Percentiles rank a stretch among this genome's conserved stretches.
These are phyloP conservation scores for Rhynchospora breviuscula DNA, from an alignment of 176 grass and related monocot genomes.

Conservation along the genomic window DNA sequence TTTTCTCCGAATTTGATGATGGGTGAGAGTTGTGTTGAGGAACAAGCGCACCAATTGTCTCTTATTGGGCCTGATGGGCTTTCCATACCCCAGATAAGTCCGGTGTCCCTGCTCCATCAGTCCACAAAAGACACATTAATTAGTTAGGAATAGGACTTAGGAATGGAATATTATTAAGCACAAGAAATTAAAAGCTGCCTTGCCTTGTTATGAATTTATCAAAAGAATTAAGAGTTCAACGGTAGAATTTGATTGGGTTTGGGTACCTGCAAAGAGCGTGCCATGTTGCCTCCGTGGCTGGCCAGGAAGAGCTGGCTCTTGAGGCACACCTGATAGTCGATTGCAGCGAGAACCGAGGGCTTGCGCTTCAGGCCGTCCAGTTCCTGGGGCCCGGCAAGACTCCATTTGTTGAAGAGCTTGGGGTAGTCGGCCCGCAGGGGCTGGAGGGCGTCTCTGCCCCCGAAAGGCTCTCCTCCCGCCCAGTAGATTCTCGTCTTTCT, in stretches of 20 bases:
- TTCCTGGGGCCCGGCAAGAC: constrained; percentile 1
- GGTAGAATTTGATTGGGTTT: neutral
- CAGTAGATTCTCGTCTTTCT: constrained; percentile 36
- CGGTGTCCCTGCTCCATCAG: constrained; percentile 30
- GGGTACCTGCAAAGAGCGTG: constrained; percentile 22
- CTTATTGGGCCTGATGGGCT: constrained; percentile 38
- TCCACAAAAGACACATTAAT: neutral
- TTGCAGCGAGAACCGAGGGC: constrained; percentile 34
- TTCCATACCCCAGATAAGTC: constrained; percentile 31
- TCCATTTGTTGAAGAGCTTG: constrained; percentile 39
- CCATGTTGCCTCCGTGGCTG: constrained; percentile 52
- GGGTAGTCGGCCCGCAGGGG: constrained; percentile 21
- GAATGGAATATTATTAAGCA: too few species aligned
- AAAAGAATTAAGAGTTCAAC: too few species aligned
- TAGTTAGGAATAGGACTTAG: too few species aligned
- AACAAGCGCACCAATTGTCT: constrained; percentile 29
- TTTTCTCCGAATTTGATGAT: constrained; percentile 3
- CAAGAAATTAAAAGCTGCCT: neutral
- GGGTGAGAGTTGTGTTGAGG: neutral
- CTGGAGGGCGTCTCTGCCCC: constrained; percentile 12
- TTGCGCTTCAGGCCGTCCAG: constrained; percentile 11
- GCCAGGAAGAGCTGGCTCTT: constrained; percentile 38
- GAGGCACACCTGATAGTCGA: constrained; percentile 36
- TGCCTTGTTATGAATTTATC: too few species aligned
- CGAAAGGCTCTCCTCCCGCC: constrained; percentile 42